A percentile compares a stretch with the other conserved stretches of the same genome.
Evolutionary conservation across 1,284 basidiomycete species (phyloP).

Genomic region (Tremellales sp.): DNA sequence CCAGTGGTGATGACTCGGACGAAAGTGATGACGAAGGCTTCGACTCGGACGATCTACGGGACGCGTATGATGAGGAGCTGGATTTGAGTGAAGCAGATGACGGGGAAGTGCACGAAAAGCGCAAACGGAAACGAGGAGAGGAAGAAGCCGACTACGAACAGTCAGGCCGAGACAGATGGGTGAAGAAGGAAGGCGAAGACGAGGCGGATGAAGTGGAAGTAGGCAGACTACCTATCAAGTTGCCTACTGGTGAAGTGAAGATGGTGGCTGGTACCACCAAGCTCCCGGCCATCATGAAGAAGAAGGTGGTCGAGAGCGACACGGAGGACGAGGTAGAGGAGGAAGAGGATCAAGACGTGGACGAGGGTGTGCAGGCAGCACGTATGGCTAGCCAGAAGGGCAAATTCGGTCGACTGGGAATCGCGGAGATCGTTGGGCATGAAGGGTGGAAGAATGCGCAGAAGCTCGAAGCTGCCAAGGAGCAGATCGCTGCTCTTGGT

Average conservation of each 20-base stretch:
- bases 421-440: constrained; percentile 66
- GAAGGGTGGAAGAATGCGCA: constrained; percentile 57
- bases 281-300: constrained; percentile 42
- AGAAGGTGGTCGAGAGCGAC: constrained; percentile 47
- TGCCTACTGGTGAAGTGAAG: constrained; percentile 70
- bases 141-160: constrained; percentile 44
- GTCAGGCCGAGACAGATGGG: constrained; percentile 30
- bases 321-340: constrained; percentile 49
- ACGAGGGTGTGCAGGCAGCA: constrained; percentile 49
- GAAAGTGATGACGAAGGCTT: constrained; percentile 18
- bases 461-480: constrained; percentile 73
- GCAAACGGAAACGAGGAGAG: constrained; percentile 29
- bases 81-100: constrained; percentile 12
- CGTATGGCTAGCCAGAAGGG: constrained; percentile 40
- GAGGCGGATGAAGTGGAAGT: constrained; percentile 51
- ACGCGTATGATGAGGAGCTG: constrained; percentile 21
- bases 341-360: constrained; percentile 50
- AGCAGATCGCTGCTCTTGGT: constrained; percentile 82
- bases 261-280: constrained; percentile 48
- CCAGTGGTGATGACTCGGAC: constrained; percentile 7
- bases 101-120: constrained; percentile 10
- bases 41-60: constrained; percentile 21
- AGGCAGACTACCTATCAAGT: constrained; percentile 76
- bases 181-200: constrained; percentile 17
- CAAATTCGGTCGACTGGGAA: constrained; percentile 73